Base-by-base conservation (phyloP, 768 basidiomycete genomes). In the Tephrocybe sp. region DNA sequence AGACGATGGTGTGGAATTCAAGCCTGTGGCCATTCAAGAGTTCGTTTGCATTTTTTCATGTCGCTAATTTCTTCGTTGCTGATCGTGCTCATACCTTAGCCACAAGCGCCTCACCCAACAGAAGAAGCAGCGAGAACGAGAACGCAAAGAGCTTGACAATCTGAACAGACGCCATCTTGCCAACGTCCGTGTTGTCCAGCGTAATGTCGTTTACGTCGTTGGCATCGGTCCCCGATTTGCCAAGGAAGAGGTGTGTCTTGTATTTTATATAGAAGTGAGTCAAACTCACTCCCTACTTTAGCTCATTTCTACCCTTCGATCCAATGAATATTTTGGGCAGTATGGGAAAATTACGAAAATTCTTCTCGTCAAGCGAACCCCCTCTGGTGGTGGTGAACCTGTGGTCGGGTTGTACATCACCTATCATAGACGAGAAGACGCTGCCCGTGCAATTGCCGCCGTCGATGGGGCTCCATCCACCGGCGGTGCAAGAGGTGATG, bases 281-380 rank as follows among this genome's bases (percentile, higher is more conserved):
- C 45, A 17, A 39, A 32, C 3, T 42, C 51, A 30, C 50, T 36
- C 7, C n/a, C 15, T 20, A 23, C 15, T 28, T 7, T 9, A 58
- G 56, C 56, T 58, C 9, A 58, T 58, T 34, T 38, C 93, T 1
- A 91, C 93, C 11, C 73, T 99, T 34, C 90, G 96, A 40, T 94
- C 93, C 4, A 87, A 86, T 59, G 97, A 99, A 59, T 98, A 97
- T 66, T 98, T 98, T 65, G 97, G 97, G 9, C 94, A 97, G 65
- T 99, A 98, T 68, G 97, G 97, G 60, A 98, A 95, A 75, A 98
- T 99, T 59, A 84, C 88, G 37, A 96, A 96, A 74, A 92, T 99
- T 42, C 77, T 98, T 47, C 80, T 99, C 25, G 87, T 92, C 44
- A 98, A 98, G 68, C 86, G 96, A 33, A 88, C 86, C 4, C 76